Conservation (phyloP, 176 grass and related monocot genomes). For the Aegilops tauschii region DNA sequence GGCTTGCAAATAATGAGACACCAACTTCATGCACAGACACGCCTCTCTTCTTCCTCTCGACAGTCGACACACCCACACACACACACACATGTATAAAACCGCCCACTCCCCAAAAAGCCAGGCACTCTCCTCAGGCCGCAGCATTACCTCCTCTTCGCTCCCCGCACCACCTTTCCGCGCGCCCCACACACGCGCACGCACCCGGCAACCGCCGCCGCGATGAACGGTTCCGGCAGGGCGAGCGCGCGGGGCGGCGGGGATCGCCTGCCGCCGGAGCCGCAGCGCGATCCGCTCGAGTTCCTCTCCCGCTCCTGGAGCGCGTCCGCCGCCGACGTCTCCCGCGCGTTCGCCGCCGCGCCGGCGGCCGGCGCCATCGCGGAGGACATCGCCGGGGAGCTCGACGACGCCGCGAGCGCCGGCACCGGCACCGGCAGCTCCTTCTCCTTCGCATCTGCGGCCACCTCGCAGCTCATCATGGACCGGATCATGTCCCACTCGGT, state of each 20-base stretch:
- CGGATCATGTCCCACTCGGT: conserved; percentile 92
- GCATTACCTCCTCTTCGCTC: not conserved
- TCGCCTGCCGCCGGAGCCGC: conserved; percentile 41
- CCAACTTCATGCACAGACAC: not conserved
- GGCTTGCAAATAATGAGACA: not conserved
- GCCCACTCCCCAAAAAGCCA: conserved; percentile 23
- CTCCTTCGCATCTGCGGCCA: conserved; percentile 86
- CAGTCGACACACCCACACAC: not conserved
- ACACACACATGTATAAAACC: conserved; percentile 39
- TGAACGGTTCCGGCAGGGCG: conserved; percentile 14
- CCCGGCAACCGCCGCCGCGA: conserved; percentile 6
- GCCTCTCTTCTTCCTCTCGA: not conserved
- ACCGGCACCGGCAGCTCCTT: conserved; percentile 65
- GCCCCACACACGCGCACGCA: not conserved
- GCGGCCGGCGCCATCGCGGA: conserved; percentile 28
- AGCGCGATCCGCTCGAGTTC: conserved; percentile 77
- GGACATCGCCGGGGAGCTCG: conserved; percentile 60
- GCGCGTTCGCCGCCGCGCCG: conserved; percentile 26
- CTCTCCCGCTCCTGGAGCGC: conserved; percentile 88
- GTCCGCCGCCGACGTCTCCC: conserved; percentile 66
- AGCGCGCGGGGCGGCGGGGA: not conserved
- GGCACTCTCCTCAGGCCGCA: not conserved
- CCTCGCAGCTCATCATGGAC: conserved; percentile 90
- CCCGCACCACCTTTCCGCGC: conserved; percentile 15
- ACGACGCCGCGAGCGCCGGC: conserved; percentile 25